Percentiles rank a stretch among this genome's conserved stretches.
Conservation (phyloP, 2,329 filamentous ascomycete species). For the Calonectria leucothoes region DNA sequence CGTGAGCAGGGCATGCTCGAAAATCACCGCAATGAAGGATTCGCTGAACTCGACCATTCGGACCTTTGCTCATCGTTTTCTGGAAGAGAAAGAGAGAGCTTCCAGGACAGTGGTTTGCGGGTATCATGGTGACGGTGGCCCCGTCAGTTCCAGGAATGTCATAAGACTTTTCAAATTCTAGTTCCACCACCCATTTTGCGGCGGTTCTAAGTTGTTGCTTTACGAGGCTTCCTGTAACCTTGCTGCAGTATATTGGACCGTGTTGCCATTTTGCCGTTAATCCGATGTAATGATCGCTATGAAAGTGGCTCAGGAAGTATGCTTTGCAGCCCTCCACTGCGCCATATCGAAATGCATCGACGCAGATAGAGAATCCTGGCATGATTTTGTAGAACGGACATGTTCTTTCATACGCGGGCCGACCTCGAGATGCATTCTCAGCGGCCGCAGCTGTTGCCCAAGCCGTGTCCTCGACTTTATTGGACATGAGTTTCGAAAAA, state of each 20-base stretch:
- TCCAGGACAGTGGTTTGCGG: slow-evolving; percentile 96
- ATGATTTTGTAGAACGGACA: slow-evolving; percentile 99
- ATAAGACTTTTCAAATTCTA: slow-evolving; percentile 85
- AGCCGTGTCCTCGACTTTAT: slow-evolving; percentile 88
- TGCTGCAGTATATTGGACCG: slow-evolving; percentile 96
- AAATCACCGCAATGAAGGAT: slow-evolving; percentile 98
- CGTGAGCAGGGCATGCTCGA: slow-evolving; percentile 85
- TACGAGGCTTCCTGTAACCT: slow-evolving; percentile 90
- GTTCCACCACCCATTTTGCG: slow-evolving; percentile 83
- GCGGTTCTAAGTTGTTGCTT: slow-evolving; percentile 88
- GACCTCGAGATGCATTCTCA: slow-evolving; percentile 82
- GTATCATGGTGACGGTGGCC: slow-evolving; percentile 91
- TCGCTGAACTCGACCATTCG: slow-evolving; percentile 73
- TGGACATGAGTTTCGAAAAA: slow-evolving; percentile 93
- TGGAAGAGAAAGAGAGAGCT: slow-evolving; percentile 95
- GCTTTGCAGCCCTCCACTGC: slow-evolving; percentile 92
- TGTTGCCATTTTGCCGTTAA: slow-evolving; percentile 90
- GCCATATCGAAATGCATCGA: slow-evolving; percentile 96
- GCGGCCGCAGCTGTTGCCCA: slow-evolving; percentile 89
- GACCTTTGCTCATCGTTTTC: slow-evolving; percentile 74
- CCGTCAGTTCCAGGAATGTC: slow-evolving; percentile 87
- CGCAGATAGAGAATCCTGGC: slow-evolving; percentile 90
- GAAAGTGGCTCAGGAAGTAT: slow-evolving; percentile 97
- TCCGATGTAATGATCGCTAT: slow-evolving; percentile 97
- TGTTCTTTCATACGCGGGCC: slow-evolving; percentile 86